phyloP scores from a whole-genome alignment of 2,329 filamentous ascomycete species.

The Neonectria magnoliae region DNA sequence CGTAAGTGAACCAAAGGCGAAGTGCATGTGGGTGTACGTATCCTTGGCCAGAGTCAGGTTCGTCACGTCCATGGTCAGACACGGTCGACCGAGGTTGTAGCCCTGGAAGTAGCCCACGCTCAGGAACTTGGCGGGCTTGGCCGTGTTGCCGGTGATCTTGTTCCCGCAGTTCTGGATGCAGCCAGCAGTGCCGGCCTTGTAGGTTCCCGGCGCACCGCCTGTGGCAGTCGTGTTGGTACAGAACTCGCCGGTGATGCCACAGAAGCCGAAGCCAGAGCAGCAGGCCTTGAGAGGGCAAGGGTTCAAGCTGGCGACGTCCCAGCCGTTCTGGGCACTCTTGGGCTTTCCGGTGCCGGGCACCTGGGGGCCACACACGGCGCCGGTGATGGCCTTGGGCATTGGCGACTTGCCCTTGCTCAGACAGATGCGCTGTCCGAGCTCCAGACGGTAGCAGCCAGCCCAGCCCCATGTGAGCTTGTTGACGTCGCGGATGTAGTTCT shows the following conservation, averaged over 20 bases:
- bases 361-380: constrained; percentile 49
- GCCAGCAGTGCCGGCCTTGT: constrained; percentile 37
- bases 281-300: constrained; percentile 57
- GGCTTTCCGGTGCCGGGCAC: constrained; percentile 42
- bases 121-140: constrained; percentile 38
- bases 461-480: constrained; percentile 54
- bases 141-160: constrained; percentile 43
- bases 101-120: constrained; percentile 48
- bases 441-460: constrained; percentile 45
- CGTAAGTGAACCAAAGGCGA: constrained; percentile 44
- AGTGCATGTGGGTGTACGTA: constrained; percentile 48
- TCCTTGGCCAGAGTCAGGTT: constrained; percentile 32
- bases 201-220: constrained; percentile 43
- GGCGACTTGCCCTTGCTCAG: constrained; percentile 48
- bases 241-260: constrained; percentile 56
- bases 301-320: constrained; percentile 53
- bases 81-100: constrained; percentile 44
- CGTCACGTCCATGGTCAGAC: constrained; percentile 45
- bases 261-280: constrained; percentile 56
- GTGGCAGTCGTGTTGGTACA: constrained; percentile 48
- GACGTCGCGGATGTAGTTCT: constrained; percentile 48
- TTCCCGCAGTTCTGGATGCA: constrained; percentile 49
- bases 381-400: constrained; percentile 44
- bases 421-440: constrained; percentile 44
- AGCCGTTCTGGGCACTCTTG: constrained; percentile 36